Conservation (phyloP, 164 flowering plant species). For the Pachysandra terminalis region DNA sequence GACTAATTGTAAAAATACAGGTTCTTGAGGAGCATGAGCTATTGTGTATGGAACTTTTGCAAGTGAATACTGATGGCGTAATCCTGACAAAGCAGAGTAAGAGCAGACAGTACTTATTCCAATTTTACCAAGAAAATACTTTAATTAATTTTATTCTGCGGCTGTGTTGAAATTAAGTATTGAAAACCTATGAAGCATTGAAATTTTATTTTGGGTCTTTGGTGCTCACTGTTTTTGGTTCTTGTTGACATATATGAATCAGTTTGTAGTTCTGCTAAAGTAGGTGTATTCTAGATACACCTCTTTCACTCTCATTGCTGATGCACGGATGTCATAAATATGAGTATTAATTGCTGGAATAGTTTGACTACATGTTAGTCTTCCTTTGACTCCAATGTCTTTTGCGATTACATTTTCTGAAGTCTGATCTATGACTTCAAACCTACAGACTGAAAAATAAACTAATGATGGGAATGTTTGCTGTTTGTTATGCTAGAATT, state of each 20-base stretch:
- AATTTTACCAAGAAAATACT: neutral
- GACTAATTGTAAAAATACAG: constrained; percentile 33
- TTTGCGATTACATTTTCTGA: too few species aligned
- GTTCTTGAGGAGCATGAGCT: constrained; percentile 88
- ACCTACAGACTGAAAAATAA: too few species aligned
- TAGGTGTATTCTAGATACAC: neutral
- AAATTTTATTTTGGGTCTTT: neutral
- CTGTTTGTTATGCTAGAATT: neutral
- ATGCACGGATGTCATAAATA: too few species aligned
- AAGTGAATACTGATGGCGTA: constrained; percentile 81
- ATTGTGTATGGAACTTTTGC: constrained; percentile 73
- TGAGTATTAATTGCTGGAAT: too few species aligned
- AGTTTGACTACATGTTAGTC: too few species aligned
- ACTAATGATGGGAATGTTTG: neutral
- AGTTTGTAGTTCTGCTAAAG: too few species aligned
- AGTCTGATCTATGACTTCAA: too few species aligned
- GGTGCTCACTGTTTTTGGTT: neutral
- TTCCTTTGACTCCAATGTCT: too few species aligned
- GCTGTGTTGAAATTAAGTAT: neutral
- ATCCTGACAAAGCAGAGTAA: constrained; percentile 81
- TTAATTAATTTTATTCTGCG: neutral
- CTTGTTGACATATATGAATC: neutral
- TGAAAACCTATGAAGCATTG: neutral
- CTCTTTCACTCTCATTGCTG: too few species aligned
- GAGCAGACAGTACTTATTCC: constrained; percentile 14